Base-by-base conservation (phyloP, 805 yeast genomes). In the Candida saitoana region DNA sequence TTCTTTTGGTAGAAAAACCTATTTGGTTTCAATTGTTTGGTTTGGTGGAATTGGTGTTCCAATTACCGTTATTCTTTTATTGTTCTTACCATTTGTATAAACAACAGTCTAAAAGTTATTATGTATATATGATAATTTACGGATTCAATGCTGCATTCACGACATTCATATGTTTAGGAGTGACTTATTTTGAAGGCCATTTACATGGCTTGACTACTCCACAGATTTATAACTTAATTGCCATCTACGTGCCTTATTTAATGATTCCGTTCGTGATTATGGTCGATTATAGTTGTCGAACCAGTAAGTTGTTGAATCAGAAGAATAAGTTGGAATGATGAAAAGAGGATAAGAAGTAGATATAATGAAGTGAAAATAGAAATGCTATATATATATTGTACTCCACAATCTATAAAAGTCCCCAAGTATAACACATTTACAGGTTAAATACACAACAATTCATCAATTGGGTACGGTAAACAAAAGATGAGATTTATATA, bases 141-240 rank as follows among this genome's bases (percentile, higher is more conserved):
- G 96, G 91, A 3, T 74, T 85, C 51, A 88, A 87, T 55, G 98
- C 97, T 0, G 67, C 83, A 3, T 66, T 84, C 39, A 88, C 96
- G 4, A 88, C 96, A 0, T 59, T 81, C 29, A 76, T 81, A 18
- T 91, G 97, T 57, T 62, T 85, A 48, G 56, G 72, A n/a, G 73
- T 77, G 50, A 71, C 82, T 12, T 51, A 51, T 15, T 22, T 50
- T 1, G 52, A 65, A 3, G 67, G 68, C 2, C 69, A 66, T 8
- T 40, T 35, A 3, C 48, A 65, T 29, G 78, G 76, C 0, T 57
- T 81, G 38, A 45, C 60, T 2, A 11, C 17, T 0, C 33, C 29
- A 0, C 80, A 80, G 34, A 52, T 63, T 9, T 45, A 49, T 40
- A 74, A 73, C 9, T 63, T 87, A 44, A 42, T 76, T 6, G 67